Evolutionary conservation across 306 rosid species (phyloP).

Genomic region (Prunus persica): DNA sequence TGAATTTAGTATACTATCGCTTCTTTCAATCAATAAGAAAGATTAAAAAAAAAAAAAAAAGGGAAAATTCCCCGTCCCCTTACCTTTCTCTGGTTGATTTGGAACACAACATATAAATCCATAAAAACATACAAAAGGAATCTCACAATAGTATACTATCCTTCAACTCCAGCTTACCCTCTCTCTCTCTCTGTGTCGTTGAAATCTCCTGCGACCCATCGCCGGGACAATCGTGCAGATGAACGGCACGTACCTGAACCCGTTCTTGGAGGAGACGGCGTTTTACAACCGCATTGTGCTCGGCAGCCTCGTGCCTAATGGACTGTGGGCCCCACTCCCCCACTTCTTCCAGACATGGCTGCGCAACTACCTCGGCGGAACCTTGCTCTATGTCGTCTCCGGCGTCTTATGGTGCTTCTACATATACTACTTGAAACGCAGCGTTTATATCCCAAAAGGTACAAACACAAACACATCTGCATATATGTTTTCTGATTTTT

Average conservation of each 20-base stretch:
- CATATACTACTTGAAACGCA: conserved; percentile 70
- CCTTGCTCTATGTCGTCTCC: conserved; percentile 54
- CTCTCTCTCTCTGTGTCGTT: not conserved
- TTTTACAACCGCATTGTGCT: conserved; percentile 73
- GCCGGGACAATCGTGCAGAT: not conserved
- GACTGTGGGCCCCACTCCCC: conserved; percentile 57
- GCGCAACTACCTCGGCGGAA: conserved; percentile 77
- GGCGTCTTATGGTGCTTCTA: conserved; percentile 76
- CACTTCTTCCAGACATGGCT: conserved; percentile 78
- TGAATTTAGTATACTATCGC: too few relatives aligned
- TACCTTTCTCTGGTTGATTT: not conserved
- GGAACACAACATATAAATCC: not conserved
- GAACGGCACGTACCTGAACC: conserved; percentile 17
- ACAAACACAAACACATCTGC: not conserved
- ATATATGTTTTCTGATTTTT: not conserved
- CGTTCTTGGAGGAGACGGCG: conserved; percentile 59
- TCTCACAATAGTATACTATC: not conserved
- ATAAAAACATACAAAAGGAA: not conserved
- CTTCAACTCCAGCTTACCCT: not conserved
- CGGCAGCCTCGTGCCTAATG: conserved; percentile 40
- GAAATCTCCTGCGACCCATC: not conserved
- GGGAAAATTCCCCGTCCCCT: not conserved
- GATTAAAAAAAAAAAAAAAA: too few relatives aligned
- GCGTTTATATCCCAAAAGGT: conserved; percentile 77
- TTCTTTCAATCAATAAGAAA: too few relatives aligned